These are phyloP conservation scores for Trametes versicolor DNA, from an alignment of 1,284 basidiomycete species.

Conservation along the genomic window DNA sequence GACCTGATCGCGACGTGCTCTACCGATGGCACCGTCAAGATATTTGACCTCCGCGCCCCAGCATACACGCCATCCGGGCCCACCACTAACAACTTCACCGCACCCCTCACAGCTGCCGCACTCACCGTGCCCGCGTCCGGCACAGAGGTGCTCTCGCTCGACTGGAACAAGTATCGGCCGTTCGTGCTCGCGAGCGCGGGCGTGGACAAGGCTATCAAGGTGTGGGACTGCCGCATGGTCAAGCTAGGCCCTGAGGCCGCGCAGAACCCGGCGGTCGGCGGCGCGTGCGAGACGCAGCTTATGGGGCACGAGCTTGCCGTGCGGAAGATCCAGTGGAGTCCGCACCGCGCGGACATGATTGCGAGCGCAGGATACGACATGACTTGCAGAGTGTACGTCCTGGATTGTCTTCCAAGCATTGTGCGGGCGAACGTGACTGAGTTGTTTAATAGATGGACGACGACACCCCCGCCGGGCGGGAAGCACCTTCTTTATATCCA, in stretches of 20 bases:
- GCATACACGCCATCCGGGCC: slow-evolving; percentile 49
- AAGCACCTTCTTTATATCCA: slow-evolving; percentile 75
- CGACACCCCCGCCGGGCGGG: slow-evolving; percentile 60
- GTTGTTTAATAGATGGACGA: slow-evolving; percentile 64
- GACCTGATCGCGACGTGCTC: slow-evolving; percentile 85
- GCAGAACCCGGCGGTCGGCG: slow-evolving; percentile 64
- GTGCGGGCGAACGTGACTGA: slow-evolving; percentile 6
- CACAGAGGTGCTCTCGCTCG: slow-evolving; percentile 80
- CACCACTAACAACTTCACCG: slow-evolving; percentile 61
- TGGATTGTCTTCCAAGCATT: background rate
- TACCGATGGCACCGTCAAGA: slow-evolving; percentile 83
- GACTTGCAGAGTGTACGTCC: slow-evolving; percentile 88
- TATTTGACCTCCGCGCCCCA: slow-evolving; percentile 81
- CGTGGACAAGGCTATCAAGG: slow-evolving; percentile 82
- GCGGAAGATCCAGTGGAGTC: slow-evolving; percentile 83
- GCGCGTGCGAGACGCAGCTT: slow-evolving; percentile 71
- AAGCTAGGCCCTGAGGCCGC: slow-evolving; percentile 54
- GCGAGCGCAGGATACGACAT: slow-evolving; percentile 95
- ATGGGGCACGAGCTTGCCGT: slow-evolving; percentile 87
- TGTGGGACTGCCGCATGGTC: slow-evolving; percentile 90
- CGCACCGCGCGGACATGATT: slow-evolving; percentile 79
- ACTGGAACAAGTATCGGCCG: slow-evolving; percentile 94
- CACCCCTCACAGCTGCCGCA: slow-evolving; percentile 69
- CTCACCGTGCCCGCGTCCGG: slow-evolving; percentile 77
- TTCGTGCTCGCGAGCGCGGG: slow-evolving; percentile 82